Conservation (phyloP, 1,284 basidiomycete species). For the Boletus semigastroideus region DNA sequence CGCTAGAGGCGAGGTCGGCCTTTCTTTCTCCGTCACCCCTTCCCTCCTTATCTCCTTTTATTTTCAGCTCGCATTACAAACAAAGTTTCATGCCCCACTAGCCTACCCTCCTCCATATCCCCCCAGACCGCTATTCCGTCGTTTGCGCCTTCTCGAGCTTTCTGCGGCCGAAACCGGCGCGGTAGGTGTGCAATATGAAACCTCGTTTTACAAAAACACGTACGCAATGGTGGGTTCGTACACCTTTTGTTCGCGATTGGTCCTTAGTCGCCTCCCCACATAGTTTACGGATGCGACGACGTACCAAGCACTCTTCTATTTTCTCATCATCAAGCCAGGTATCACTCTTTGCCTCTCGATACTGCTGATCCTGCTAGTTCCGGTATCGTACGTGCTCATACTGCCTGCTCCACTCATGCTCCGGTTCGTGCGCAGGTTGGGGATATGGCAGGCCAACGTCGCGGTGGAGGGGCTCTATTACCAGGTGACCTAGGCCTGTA, state of each 20-base stretch:
- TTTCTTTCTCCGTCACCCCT: conserved; percentile 3
- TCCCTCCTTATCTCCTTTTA: conserved; percentile 8
- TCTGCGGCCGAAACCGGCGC: conserved; percentile 52
- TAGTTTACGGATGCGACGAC: conserved; percentile 77
- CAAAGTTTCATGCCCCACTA: conserved; percentile 65
- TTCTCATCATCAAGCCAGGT: conserved; percentile 77
- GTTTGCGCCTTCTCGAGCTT: conserved; percentile 46
- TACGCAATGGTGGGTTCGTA: conserved; percentile 65
- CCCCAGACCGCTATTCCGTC: conserved; percentile 67
- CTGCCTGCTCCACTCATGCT: conserved; percentile 66
- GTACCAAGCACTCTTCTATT: conserved; percentile 81
- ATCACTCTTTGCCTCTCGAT: conserved; percentile 70
- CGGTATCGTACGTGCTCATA: conserved; percentile 56
- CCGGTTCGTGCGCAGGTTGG: conserved; percentile 60
- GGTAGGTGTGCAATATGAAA: conserved; percentile 42
- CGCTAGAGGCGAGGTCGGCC: conserved; percentile 63
- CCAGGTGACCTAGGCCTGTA: conserved; percentile 33
- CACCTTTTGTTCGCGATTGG: background rate
- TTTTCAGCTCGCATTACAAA: conserved; percentile 61
- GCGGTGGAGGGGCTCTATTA: conserved; percentile 73
- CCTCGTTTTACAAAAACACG: conserved; percentile 73
- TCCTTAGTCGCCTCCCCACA: conserved; percentile 8
- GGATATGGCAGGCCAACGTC: conserved; percentile 78
- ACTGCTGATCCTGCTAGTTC: conserved; percentile 52
- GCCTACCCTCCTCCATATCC: conserved; percentile 58